Conservation (phyloP, 768 basidiomycete genomes). For the Grammothele lineata region DNA sequence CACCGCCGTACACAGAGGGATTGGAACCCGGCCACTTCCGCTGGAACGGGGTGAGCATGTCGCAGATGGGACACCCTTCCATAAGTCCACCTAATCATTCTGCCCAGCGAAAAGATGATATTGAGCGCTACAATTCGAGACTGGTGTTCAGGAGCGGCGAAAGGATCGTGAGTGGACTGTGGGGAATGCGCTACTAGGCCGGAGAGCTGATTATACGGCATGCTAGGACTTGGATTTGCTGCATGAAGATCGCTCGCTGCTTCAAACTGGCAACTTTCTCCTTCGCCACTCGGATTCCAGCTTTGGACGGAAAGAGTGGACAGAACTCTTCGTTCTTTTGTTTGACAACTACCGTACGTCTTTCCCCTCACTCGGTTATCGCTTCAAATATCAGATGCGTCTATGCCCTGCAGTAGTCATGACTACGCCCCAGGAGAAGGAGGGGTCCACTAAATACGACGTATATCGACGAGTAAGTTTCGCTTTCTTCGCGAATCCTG, state of each 20-base stretch:
- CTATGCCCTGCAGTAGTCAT: conserved; percentile 70
- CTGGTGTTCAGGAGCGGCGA: conserved; percentile 79
- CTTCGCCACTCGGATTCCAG: conserved; percentile 86
- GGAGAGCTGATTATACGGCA: background rate
- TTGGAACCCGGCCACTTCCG: no score
- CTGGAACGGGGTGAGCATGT: no score
- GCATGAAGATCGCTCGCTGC: conserved; percentile 75
- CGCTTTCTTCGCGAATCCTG: no score
- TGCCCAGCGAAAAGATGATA: conserved; percentile 83
- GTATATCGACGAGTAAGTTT: conserved; percentile 72
- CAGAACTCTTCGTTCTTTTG: conserved; percentile 82
- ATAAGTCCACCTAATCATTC: no score
- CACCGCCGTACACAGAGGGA: no score
- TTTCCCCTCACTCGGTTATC: no score
- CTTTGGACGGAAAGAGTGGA: conserved; percentile 86
- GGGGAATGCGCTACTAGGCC: background rate
- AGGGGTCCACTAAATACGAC: conserved; percentile 69
- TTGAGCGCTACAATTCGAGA: conserved; percentile 82
- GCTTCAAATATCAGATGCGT: no score
- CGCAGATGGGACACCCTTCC: no score
- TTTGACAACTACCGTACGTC: conserved; percentile 92
- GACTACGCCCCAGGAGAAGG: conserved; percentile 80
- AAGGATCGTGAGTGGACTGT: conserved; percentile 42
- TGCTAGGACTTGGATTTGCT: conserved; percentile 87
- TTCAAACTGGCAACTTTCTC: conserved; percentile 80